Percentiles rank a stretch among this genome's conserved stretches.
These are phyloP conservation scores for Phoenix roebelenii DNA, from an alignment of 176 grass and related monocot species.

Conservation along the genomic window DNA sequence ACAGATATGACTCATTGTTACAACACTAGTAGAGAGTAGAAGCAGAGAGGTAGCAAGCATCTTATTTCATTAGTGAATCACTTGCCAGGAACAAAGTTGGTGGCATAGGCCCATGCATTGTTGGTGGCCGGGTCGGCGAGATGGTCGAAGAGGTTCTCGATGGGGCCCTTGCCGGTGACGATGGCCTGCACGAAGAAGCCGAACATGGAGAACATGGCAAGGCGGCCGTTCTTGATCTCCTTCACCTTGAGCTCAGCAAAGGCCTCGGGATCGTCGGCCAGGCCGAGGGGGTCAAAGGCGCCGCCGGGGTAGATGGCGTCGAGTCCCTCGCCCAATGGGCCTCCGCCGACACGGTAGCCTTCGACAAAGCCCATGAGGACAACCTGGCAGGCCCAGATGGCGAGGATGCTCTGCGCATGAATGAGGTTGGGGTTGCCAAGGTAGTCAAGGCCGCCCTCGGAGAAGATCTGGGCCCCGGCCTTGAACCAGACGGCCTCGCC, in stretches of 20 bases:
- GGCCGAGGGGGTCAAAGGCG: slow-evolving; percentile 51
- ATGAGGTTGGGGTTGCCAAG: slow-evolving; percentile 64
- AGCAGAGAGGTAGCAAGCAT: too few species aligned
- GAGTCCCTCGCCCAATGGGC: slow-evolving; percentile 50
- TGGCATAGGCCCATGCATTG: slow-evolving; percentile 74
- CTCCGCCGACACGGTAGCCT: slow-evolving; percentile 64
- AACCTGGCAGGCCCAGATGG: slow-evolving; percentile 54
- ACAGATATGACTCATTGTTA: too few species aligned
- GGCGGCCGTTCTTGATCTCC: slow-evolving; percentile 25
- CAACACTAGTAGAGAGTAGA: too few species aligned
- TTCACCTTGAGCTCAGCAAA: slow-evolving; percentile 26
- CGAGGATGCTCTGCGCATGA: slow-evolving; percentile 68
- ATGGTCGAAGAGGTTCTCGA: slow-evolving; percentile 24
- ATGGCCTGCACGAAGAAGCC: slow-evolving; percentile 28
- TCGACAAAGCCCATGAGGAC: slow-evolving; percentile 84
- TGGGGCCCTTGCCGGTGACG: slow-evolving; percentile 22
- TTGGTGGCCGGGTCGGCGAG: slow-evolving; percentile 24
- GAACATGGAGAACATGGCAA: slow-evolving; percentile 27
- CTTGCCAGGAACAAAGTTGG: slow-evolving; percentile 80
- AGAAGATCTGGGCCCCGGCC: slow-evolving; percentile 64
- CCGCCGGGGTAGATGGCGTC: slow-evolving; percentile 63
- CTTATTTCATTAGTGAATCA: neutral
- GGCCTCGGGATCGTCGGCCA: slow-evolving; percentile 51
- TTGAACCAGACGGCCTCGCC: slow-evolving; percentile 77
- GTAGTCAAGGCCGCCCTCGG: slow-evolving; percentile 63